Evolutionary conservation across 345 rosid species (phyloP).

Genomic region (Brassica juncea): DNA sequence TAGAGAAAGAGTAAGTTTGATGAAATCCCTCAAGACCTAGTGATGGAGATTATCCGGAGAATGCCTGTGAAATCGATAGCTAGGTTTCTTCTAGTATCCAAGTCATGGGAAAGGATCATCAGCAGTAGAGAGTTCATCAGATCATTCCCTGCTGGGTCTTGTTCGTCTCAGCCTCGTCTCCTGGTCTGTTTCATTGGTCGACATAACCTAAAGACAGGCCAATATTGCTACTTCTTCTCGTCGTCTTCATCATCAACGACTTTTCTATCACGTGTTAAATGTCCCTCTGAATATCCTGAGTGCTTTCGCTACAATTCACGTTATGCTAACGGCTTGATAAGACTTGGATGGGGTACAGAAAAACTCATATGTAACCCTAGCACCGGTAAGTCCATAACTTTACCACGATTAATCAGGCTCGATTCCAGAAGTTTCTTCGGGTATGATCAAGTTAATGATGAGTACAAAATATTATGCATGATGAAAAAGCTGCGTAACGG

Average conservation of each 20-base stretch:
- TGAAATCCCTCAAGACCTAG: background rate
- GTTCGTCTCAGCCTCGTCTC: background rate
- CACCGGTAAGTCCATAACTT: background rate
- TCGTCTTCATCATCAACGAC: background rate
- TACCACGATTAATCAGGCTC: background rate
- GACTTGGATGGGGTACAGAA: background rate
- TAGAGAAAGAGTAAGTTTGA: background rate
- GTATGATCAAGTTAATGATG: background rate
- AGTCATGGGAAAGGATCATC: background rate
- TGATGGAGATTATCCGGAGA: background rate
- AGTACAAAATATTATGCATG: background rate
- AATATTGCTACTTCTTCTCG: background rate
- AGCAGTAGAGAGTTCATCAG: background rate
- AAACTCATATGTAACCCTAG: background rate
- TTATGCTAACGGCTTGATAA: background rate
- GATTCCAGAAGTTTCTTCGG: background rate
- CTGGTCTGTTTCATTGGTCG: background rate
- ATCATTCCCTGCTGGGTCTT: background rate
- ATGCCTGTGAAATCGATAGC: background rate
- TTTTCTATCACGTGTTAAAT: background rate
- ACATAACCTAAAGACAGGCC: background rate
- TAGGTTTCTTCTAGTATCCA: conserved; percentile 12
- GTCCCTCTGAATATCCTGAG: no score
- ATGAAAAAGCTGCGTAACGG: background rate
- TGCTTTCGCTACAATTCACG: no score